Evolutionary conservation across 2,329 filamentous ascomycete genomes (phyloP), one percentile per base, ranked within the genome.

Genomic region (Fusarium sp.): DNA sequence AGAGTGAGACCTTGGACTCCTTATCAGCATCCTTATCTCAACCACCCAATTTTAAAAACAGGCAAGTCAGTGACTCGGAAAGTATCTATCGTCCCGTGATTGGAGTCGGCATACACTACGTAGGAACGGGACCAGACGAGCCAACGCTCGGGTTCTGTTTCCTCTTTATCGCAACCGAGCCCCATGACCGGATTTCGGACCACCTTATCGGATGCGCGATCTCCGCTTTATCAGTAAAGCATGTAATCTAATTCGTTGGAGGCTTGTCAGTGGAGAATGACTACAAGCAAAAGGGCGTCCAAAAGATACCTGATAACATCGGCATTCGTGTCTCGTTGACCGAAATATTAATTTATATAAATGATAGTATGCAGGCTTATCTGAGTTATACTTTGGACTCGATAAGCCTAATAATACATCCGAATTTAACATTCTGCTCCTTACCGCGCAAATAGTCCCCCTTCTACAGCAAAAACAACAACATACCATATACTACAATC

Each of bases 281-380:
- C 32, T 51, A 68, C 65, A 68, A 61, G 32, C 63, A 24, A 68
- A 68, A 68, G 65, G 65, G 65, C 65, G 63, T 50, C 13, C 28
- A 42, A 18, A 34, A 36, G 50, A 64, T 47, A 39, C 34, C 55
- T n/a, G 38, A 56, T 58, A 55, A 20, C 17, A 26, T 42, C 52
- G 65, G 45, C 42, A 51, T 30, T 26, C 52, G 41, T 42, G 12
- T 47, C 14, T 51, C 26, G 5, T 62, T 54, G 42, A 6, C 32
- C 39, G 22, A 41, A 4, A n/a, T 24, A 12, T 30, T 28, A 28
- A 10, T 34, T 34, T 34, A 22, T 68, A 68, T 52, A 68, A 68
- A 52, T 20, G 62, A 68, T 61, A 61, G 51, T 17, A 13, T 41
- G 28, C 34, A 30, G 34, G 8, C 30, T 36, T 57, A 57, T 57